Evolutionary conservation across 1,139 yeast genomes (phyloP), one percentile per base, ranked within the genome.

Genomic region (Sugiyamaella xylanicola): DNA sequence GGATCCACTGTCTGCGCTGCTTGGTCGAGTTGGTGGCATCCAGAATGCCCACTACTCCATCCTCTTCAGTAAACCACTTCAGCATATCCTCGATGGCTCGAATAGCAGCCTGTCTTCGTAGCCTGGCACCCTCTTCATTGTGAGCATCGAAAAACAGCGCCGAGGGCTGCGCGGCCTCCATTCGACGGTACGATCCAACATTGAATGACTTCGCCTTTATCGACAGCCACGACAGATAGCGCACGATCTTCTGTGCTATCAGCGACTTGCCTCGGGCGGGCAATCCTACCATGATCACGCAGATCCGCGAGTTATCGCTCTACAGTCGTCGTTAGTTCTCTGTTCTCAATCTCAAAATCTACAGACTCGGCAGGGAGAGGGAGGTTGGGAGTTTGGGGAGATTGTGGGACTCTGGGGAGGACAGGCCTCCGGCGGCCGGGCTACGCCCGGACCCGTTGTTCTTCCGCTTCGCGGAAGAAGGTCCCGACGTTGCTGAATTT

Each of bases 181-280:
- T 77, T 57, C 97, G 82, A 61, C 97, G 81, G 69, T 89, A 91
- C 44, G 80, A 79, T 15, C 98, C 97, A 19, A 92, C 96, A 67
- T 91, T 91, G 75, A 93, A 93, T 57, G 93, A 87, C 68, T 85
- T 85, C 42, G 97, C 90, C 59, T 83, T 83, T 57, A 93, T 87
- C 2, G 96, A 87, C 43, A 92, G 78, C 99, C 99, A 93, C 47
- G 91, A 84, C 56, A 93, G 78, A 68, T 92, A 93, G 52, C 98
- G 80, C 40, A 92, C 96, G 55, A 93, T 76, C 65, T 86, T 86
- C 65, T 86, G 91, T 7, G 92, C 88, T 63, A 87, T 87, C 69
- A 86, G 77, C n/a, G 89, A 83, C 69, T 86, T 86, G 22, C 93
- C 93, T 59, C 90, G 72, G 25, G 88, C 88, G 7, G 91, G 91